A percentile compares a stretch with the other conserved stretches of the same genome.
phyloP scores from a whole-genome alignment of 176 grass and related monocot species.

The Carex scoparia region DNA sequence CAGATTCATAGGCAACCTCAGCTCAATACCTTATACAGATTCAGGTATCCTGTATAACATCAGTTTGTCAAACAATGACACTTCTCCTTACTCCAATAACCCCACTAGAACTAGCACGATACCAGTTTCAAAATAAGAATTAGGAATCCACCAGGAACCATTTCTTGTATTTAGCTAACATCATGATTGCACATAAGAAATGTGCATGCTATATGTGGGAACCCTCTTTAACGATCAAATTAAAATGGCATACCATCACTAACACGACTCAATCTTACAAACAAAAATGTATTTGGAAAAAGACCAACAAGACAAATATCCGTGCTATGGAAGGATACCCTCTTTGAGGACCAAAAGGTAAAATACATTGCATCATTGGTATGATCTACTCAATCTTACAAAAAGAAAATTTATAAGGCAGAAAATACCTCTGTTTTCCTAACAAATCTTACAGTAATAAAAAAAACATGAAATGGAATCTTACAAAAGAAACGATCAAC shows the following conservation, averaged over 20 bases:
- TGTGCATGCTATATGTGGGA: neutral
- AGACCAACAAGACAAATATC: neutral
- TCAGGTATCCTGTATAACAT: neutral
- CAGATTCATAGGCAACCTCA: neutral
- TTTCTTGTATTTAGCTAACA: neutral
- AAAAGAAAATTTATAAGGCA: slow-evolving; percentile 3
- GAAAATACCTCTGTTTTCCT: slow-evolving; percentile 35
- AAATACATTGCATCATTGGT: slow-evolving; percentile 22
- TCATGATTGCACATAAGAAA: neutral
- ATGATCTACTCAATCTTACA: slow-evolving; percentile 50
- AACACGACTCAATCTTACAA: neutral
- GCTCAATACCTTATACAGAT: neutral
- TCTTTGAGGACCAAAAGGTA: slow-evolving; percentile 8
- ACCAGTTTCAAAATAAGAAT: neutral
- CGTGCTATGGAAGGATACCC: neutral
- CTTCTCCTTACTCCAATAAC: neutral
- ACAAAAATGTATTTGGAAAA: neutral
- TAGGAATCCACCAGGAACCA: neutral
- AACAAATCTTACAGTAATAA: slow-evolving; percentile 16
- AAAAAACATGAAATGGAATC: slow-evolving; percentile 34
- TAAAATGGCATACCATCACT: neutral
- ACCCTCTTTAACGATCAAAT: neutral
- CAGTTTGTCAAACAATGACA: neutral
- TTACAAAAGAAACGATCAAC: slow-evolving; percentile 14
- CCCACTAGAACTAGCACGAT: neutral